Conservation (phyloP, 129 eudicot species). For the Scalesia atractyloides region DNA sequence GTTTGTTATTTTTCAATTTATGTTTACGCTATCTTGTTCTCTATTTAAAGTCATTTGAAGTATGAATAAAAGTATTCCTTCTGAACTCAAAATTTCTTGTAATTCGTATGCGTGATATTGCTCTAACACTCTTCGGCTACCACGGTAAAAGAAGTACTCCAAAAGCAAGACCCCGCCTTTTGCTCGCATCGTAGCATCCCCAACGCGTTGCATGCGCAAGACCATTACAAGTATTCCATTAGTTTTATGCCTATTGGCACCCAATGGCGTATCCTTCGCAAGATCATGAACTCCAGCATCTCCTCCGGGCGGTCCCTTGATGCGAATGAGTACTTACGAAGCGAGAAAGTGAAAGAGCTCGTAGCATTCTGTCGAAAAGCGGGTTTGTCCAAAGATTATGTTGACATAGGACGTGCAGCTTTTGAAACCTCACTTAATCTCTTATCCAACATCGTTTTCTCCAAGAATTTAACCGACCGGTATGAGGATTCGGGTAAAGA, state of each 20-base stretch:
- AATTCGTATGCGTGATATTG: too few relatives aligned
- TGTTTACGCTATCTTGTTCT: too few relatives aligned
- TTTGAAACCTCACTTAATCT: slow-evolving; percentile 49
- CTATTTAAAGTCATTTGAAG: too few relatives aligned
- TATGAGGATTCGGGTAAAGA: slow-evolving; percentile 44
- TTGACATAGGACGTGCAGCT: slow-evolving; percentile 52
- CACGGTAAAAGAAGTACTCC: slow-evolving; percentile 51
- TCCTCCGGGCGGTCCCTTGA: slow-evolving; percentile 46
- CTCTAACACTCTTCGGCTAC: slow-evolving; percentile 45
- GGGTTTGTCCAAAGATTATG: slow-evolving; percentile 28
- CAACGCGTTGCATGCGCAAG: slow-evolving; percentile 36
- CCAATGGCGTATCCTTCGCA: slow-evolving; percentile 51
- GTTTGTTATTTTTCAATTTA: too few relatives aligned
- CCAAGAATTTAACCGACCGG: slow-evolving; percentile 50
- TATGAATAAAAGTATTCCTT: too few relatives aligned
- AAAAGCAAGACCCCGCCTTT: slow-evolving; percentile 52
- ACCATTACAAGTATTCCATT: slow-evolving; percentile 39
- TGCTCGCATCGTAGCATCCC: slow-evolving; percentile 35
- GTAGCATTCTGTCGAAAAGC: slow-evolving; percentile 32
- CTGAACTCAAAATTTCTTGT: too few relatives aligned
- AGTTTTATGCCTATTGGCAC: slow-evolving; percentile 48
- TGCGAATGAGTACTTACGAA: slow-evolving; percentile 40
- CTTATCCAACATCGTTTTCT: slow-evolving; percentile 53
- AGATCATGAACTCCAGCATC: slow-evolving; percentile 37
- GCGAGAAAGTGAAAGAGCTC: slow-evolving; percentile 50